Conservation (phyloP, 2,329 filamentous ascomycete genomes). For the Helotiales sp. region DNA sequence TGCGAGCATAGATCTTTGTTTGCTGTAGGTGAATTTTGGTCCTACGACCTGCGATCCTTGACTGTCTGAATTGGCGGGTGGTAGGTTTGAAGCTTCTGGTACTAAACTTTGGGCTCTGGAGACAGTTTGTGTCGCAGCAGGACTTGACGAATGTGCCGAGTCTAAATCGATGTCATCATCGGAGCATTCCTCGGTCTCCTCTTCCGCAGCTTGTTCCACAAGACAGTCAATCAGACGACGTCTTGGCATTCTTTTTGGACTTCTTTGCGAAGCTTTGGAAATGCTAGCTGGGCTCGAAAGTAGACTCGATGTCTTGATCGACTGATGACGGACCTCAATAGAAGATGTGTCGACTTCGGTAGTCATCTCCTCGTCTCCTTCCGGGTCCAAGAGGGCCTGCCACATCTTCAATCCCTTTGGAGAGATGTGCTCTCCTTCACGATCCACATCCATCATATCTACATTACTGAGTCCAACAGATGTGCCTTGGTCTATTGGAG, state of each 20-base stretch:
- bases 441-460: slow-evolving; percentile 27
- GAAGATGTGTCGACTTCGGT: not conserved
- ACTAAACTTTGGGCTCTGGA: slow-evolving; percentile 22
- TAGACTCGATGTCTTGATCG: not conserved
- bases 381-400: slow-evolving; percentile 28
- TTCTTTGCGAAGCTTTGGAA: slow-evolving; percentile 19
- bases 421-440: slow-evolving; percentile 19
- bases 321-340: not conserved
- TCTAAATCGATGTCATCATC: slow-evolving; percentile 12
- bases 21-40: slow-evolving; percentile 35
- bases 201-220: slow-evolving; percentile 29
- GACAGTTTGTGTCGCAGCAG: not conserved
- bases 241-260: slow-evolving; percentile 19
- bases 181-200: slow-evolving; percentile 14
- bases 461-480: slow-evolving; percentile 20
- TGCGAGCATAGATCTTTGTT: slow-evolving; percentile 36
- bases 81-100: slow-evolving; percentile 7
- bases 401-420: slow-evolving; percentile 31
- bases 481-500: slow-evolving; percentile 7
- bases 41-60: slow-evolving; percentile 31
- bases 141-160: not conserved
- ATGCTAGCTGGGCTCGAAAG: slow-evolving; percentile 18
- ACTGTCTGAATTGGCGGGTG: slow-evolving; percentile 21
- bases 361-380: slow-evolving; percentile 6
- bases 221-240: slow-evolving; percentile 36